Percentiles rank a stretch among this genome's conserved stretches.
Evolutionary conservation across 345 rosid species (phyloP).

Genomic region (Arabidopsis arenosa): DNA sequence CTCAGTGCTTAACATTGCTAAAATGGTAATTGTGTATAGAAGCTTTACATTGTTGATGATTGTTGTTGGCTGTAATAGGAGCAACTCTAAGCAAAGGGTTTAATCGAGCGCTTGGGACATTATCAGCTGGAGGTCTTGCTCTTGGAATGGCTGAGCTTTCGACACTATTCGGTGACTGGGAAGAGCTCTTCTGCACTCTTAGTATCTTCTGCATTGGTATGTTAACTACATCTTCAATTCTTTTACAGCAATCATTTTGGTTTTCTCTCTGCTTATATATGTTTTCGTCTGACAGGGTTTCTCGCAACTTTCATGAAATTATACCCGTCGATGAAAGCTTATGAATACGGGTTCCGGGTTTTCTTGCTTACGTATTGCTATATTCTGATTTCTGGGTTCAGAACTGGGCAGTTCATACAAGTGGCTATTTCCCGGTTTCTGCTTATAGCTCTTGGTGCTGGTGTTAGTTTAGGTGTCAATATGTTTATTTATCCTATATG

Average conservation of each 20-base stretch:
- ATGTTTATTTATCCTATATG: slow-evolving; percentile 92
- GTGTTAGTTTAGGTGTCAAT: slow-evolving; percentile 72
- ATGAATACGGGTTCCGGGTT: slow-evolving; percentile 91
- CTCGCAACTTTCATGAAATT: slow-evolving; percentile 71
- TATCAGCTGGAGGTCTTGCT: slow-evolving; percentile 96
- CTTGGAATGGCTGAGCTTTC: slow-evolving; percentile 84
- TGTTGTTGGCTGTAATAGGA: slow-evolving; percentile 51
- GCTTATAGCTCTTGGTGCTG: slow-evolving; percentile 90
- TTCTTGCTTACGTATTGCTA: slow-evolving; percentile 85
- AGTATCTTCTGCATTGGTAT: slow-evolving; percentile 80
- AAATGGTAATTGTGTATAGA: neutral
- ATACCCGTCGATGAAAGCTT: slow-evolving; percentile 86
- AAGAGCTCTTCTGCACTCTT: slow-evolving; percentile 64
- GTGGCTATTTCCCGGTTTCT: slow-evolving; percentile 78
- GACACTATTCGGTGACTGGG: slow-evolving; percentile 67
- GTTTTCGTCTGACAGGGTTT: slow-evolving; percentile 53
- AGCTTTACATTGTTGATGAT: neutral
- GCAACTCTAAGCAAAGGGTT: slow-evolving; percentile 96
- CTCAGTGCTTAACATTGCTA: neutral
- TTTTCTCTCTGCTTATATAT: slow-evolving; percentile 29
- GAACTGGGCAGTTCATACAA: slow-evolving; percentile 72
- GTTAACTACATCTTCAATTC: neutral
- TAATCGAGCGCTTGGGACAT: slow-evolving; percentile 84
- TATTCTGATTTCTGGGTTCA: slow-evolving; percentile 82
- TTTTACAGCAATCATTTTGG: neutral